These are phyloP conservation scores for Pestalotiopsis sp. DNA, from an alignment of 2,329 filamentous ascomycete genomes.

Conservation along the genomic window DNA sequence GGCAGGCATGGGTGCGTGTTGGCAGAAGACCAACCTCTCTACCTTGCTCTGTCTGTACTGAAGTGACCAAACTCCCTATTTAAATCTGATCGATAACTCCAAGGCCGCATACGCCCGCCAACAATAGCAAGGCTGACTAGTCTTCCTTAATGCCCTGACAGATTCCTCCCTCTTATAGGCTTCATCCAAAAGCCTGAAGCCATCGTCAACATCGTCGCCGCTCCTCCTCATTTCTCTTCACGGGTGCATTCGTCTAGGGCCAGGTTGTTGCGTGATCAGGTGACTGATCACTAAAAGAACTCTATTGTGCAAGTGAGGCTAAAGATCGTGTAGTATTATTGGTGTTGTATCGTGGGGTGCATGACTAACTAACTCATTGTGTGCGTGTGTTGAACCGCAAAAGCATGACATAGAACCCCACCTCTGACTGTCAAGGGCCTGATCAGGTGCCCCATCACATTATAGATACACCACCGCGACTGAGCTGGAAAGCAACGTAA, in stretches of 20 bases:
- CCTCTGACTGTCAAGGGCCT: too few relatives aligned
- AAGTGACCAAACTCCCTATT: not conserved
- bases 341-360: not conserved
- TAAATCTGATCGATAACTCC: not conserved
- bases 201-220: not conserved
- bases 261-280: not conserved
- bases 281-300: not conserved
- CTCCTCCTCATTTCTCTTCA: not conserved
- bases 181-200: not conserved
- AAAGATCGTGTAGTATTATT: not conserved
- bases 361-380: too few relatives aligned
- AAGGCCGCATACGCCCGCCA: not conserved
- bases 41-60: not conserved
- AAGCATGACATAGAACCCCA: too few relatives aligned
- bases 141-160: not conserved
- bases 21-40: not conserved
- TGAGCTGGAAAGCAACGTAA: not conserved
- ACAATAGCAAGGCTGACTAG: not conserved
- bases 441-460: not conserved
- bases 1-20: not conserved
- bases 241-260: too few relatives aligned
- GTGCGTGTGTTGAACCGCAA: too few relatives aligned
- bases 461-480: not conserved
- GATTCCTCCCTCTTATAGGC: not conserved
- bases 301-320: not conserved